phyloP scores from a whole-genome alignment of 1,139 yeast species.

The Pichia sp. region DNA sequence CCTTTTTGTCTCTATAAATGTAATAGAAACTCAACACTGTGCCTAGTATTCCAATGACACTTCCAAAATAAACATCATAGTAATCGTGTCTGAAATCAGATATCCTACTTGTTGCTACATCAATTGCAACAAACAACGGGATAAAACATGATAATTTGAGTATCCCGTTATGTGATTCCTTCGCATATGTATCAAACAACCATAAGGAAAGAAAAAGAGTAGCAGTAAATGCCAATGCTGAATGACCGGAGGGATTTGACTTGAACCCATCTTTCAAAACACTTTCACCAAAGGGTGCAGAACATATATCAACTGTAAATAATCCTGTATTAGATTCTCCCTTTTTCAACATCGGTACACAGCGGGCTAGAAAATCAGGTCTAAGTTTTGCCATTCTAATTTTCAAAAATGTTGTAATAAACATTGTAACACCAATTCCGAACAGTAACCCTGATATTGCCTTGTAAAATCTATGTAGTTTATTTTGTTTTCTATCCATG shows the following conservation, averaged over 20 bases:
- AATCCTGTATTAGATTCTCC: slow-evolving; percentile 7
- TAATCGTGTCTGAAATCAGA: slow-evolving; percentile 76
- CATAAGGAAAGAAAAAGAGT: slow-evolving; percentile 57
- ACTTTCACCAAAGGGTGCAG: slow-evolving; percentile 38
- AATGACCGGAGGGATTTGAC: slow-evolving; percentile 76
- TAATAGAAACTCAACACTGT: slow-evolving; percentile 4
- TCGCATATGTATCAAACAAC: slow-evolving; percentile 51
- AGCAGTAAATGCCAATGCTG: slow-evolving; percentile 60
- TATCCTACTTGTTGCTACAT: slow-evolving; percentile 14
- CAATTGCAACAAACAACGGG: slow-evolving; percentile 33
- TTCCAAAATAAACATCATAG: slow-evolving; percentile 58
- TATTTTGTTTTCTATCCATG: slow-evolving; percentile 3
- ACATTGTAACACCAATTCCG: slow-evolving; percentile 36
- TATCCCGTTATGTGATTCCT: slow-evolving; percentile 8
- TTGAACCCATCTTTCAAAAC: slow-evolving; percentile 60
- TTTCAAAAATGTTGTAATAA: slow-evolving; percentile 48
- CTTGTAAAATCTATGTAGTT: slow-evolving; percentile 20
- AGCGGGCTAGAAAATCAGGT: slow-evolving; percentile 72
- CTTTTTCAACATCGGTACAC: slow-evolving; percentile 29
- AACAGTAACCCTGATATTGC: slow-evolving; percentile 37
- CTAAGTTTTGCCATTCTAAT: slow-evolving; percentile 69
- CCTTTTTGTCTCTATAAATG: slow-evolving; percentile 1
- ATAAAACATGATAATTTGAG: slow-evolving; percentile 2
- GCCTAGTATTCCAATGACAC: slow-evolving; percentile 23
- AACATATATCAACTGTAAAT: slow-evolving; percentile 38